Conservation (phyloP, 2,329 filamentous ascomycete genomes). For the Trichoderma koningii region DNA sequence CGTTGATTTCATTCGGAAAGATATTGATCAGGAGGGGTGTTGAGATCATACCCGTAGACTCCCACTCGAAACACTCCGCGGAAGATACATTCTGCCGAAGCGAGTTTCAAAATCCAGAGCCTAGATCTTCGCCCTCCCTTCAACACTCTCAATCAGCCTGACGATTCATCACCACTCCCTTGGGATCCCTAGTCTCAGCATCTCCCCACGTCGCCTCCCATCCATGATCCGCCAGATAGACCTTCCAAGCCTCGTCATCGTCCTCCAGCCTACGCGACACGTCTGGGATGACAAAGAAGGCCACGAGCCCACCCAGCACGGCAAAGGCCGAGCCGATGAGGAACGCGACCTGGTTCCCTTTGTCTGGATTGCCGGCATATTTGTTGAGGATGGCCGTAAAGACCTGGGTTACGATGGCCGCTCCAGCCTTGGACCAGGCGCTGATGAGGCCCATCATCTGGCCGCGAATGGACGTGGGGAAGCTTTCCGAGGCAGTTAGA, state of each 20-base stretch:
- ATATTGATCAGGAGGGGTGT: too few species aligned
- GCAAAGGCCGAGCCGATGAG: conserved; percentile 54
- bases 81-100: background rate
- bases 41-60: background rate
- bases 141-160: conserved; percentile 3
- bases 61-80: background rate
- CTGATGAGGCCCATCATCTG: conserved; percentile 52
- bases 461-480: conserved; percentile 52
- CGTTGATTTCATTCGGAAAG: too few species aligned
- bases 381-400: conserved; percentile 54
- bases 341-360: conserved; percentile 53
- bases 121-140: background rate
- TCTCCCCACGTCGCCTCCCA: conserved; percentile 38
- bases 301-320: conserved; percentile 35
- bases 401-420: conserved; percentile 53
- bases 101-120: background rate
- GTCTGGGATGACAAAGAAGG: conserved; percentile 34
- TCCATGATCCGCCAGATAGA: conserved; percentile 35
- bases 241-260: conserved; percentile 38
- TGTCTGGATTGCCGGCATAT: conserved; percentile 42
- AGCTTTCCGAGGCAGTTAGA: conserved; percentile 48
- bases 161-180: conserved; percentile 13
- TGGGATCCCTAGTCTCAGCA: conserved; percentile 34
- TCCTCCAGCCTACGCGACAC: conserved; percentile 35
- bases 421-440: conserved; percentile 52